Evolutionary conservation across 139 green algal species (phyloP).

Genomic region (Haematococcus sp.): DNA sequence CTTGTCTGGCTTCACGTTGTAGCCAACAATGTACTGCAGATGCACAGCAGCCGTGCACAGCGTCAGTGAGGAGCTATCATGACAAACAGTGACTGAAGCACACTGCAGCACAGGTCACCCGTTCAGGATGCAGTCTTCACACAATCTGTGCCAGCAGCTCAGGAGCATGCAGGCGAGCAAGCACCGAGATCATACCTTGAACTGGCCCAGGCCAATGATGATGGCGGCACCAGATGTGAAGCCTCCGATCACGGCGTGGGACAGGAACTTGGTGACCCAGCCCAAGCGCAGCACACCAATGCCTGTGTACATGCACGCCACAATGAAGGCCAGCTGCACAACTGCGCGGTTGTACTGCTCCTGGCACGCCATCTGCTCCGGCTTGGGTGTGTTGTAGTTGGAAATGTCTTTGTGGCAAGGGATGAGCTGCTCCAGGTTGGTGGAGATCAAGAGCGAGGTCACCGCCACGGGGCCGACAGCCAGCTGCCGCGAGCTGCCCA

Average conservation of each 20-base stretch:
- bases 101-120: neutral
- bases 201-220: slow-evolving; percentile 69
- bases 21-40: slow-evolving; percentile 2
- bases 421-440: slow-evolving; percentile 20
- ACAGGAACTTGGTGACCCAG: slow-evolving; percentile 84
- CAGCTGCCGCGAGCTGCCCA: slow-evolving; percentile 59
- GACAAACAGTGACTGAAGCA: no score
- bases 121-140: neutral
- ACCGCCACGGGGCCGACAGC: slow-evolving; percentile 34
- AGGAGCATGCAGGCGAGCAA: neutral
- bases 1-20: neutral
- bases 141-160: neutral
- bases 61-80: no score
- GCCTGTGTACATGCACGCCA: slow-evolving; percentile 65
- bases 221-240: slow-evolving; percentile 87
- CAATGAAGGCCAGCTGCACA: slow-evolving; percentile 70
- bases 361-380: slow-evolving; percentile 7
- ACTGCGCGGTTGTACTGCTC: slow-evolving; percentile 12
- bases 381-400: slow-evolving; percentile 16
- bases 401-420: slow-evolving; percentile 1
- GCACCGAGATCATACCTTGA: slow-evolving; percentile 2
- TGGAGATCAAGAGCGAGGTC: slow-evolving; percentile 30
- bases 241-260: slow-evolving; percentile 75
- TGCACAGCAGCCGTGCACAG: no score
- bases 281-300: slow-evolving; percentile 78